phyloP scores from a whole-genome alignment of 2,329 filamentous ascomycete species.

The Pseudopyrenochaeta lycopersici region DNA sequence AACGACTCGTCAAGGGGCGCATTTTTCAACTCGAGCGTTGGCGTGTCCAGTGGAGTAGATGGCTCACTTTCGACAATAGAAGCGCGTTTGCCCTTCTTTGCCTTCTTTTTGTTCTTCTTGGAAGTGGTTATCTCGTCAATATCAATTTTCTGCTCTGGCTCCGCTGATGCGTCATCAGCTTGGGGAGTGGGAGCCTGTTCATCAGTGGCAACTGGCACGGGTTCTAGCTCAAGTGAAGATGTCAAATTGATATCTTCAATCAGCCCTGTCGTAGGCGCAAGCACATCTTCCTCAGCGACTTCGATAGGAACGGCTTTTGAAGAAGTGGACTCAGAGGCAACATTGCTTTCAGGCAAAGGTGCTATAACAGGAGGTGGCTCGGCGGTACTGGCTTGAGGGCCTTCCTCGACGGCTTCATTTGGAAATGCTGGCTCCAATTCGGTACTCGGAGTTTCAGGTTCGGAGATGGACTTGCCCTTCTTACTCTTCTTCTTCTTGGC shows the following conservation, averaged over 20 bases:
- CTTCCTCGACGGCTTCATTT: neutral
- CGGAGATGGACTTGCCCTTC: constrained; percentile 27
- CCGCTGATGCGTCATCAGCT: neutral
- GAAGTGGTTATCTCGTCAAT: constrained; percentile 10
- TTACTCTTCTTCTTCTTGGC: constrained; percentile 41
- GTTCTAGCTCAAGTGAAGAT: neutral
- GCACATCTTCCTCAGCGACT: neutral
- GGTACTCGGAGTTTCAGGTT: constrained; percentile 21
- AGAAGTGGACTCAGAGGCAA: neutral
- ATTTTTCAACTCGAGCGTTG: constrained; percentile 4
- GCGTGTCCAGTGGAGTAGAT: constrained; percentile 8
- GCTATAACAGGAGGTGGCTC: constrained; percentile 2
- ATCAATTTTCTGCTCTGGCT: constrained; percentile 6
- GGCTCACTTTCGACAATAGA: constrained; percentile 16
- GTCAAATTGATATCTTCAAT: neutral
- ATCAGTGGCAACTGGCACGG: neutral
- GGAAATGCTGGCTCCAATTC: neutral
- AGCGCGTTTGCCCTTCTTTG: constrained; percentile 25
- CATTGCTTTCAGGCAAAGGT: neutral
- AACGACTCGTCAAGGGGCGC: constrained; percentile 2
- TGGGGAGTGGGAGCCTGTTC: neutral
- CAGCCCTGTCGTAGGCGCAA: neutral
- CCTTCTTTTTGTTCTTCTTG: constrained; percentile 34
- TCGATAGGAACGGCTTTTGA: constrained; percentile 8
- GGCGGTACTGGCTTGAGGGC: neutral